Base-by-base conservation (phyloP, 768 basidiomycete genomes). In the Suillus ampliporus region DNA sequence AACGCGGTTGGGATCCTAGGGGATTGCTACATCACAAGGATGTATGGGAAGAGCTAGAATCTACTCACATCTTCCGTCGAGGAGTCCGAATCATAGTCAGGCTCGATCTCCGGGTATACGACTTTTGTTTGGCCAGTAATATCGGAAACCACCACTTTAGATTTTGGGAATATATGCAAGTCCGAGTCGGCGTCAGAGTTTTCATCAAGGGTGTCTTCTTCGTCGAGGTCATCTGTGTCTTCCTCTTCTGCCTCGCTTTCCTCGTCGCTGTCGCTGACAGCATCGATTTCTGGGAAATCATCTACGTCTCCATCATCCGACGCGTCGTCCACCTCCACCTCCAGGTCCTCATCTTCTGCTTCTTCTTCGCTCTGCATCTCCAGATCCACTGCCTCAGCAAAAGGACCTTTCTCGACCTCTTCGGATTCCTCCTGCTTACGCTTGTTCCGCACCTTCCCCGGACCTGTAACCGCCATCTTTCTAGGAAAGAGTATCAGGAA, bases 71-170 rank as follows among this genome's bases (percentile, higher is more conserved):
- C 92, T 83, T 96, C 94, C 2, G 92, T 95, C 5, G 92, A 94
- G 7, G 92, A 94, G 76, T 96, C 94, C 3, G 91, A 93, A 71
- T 94, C 93, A 72, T 96, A 96, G 61, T 91, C 89, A 11, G 94
- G 90, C 67, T 94, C 93, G 71, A 95, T 95, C 69, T 92, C 90
- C 50, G 92, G 92, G 72, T 91, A 95, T 43, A 94, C 87, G 63
- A 83, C 84, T 81, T 93, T 95, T 61, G 83, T 87, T 65, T 89
- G 86, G n/a, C 92, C 90, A 62, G 95, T 96, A 65, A 95, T 89
- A 61, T 87, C 80, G 44, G 93, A 95, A 59, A 89, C 81, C 41
- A 94, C 76, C 31, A 83, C 87, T 75, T 88, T 90, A 48, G 88
- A 77, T 74, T 83, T 85, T 28, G 90, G 90, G 68, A 80, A 84